phyloP scores from a whole-genome alignment of 1,284 basidiomycete species.

The Coriolopsis trogii region DNA sequence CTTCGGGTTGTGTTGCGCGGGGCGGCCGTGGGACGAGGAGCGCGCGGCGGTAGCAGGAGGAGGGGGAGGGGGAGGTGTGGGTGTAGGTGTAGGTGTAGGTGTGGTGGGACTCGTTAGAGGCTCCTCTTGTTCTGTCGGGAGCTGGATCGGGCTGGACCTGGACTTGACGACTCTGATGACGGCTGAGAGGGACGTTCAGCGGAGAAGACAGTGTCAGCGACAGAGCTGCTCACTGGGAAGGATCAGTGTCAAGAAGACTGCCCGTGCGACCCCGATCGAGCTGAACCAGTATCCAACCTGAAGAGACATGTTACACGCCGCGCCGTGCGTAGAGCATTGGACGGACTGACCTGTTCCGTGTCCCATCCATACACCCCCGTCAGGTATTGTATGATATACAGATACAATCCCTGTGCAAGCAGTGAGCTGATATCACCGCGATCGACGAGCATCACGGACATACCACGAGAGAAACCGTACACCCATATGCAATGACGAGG shows the following conservation, averaged over 20 bases:
- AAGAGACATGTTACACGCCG: background rate
- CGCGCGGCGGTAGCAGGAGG: too few species aligned
- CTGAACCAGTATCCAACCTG: slow-evolving; percentile 82
- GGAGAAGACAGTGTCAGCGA: too few species aligned
- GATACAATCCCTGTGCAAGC: slow-evolving; percentile 58
- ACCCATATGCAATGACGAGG: slow-evolving; percentile 58
- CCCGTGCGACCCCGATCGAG: slow-evolving; percentile 58
- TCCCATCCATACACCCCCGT: slow-evolving; percentile 71
- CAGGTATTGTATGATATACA: slow-evolving; percentile 74
- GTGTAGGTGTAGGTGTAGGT: slow-evolving; percentile 6
- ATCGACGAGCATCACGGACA: background rate
- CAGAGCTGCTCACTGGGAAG: slow-evolving; percentile 72
- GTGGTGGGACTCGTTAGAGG: slow-evolving; percentile 30
- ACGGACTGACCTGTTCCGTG: slow-evolving; percentile 60
- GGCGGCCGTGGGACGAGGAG: slow-evolving; percentile 5
- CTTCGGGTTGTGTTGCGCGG: slow-evolving; percentile 37
- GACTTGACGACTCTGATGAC: slow-evolving; percentile 57
- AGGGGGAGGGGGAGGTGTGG: too few species aligned
- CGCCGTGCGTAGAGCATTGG: background rate
- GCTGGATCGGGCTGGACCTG: slow-evolving; percentile 38
- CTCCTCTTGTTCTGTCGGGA: slow-evolving; percentile 35
- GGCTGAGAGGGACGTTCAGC: slow-evolving; percentile 38
- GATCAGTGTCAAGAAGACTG: slow-evolving; percentile 61
- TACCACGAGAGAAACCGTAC: slow-evolving; percentile 59
- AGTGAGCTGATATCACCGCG: too few species aligned